Evolutionary conservation across 164 flowering plant species (phyloP).

Genomic region (Euptelea pleiosperma): DNA sequence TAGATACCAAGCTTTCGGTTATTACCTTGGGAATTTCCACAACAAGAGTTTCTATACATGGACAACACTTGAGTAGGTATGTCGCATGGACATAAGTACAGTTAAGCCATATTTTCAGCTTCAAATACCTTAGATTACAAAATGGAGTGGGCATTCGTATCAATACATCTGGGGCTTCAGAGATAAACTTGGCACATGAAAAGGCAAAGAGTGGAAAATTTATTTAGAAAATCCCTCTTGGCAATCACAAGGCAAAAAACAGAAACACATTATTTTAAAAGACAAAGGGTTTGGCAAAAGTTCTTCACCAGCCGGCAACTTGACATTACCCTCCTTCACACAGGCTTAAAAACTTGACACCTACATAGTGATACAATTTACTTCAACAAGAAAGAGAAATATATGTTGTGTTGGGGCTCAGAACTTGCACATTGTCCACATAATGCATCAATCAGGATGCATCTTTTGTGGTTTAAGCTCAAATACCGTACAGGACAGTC

Average conservation of each 20-base stretch:
- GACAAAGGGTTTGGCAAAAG: too few species aligned
- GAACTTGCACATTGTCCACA: too few species aligned
- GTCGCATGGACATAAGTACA: neutral
- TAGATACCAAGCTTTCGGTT: neutral
- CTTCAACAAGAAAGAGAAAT: too few species aligned
- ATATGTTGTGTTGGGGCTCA: too few species aligned
- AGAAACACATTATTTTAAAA: too few species aligned
- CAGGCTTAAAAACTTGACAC: too few species aligned
- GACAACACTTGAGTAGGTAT: conserved; percentile 6
- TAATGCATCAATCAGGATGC: too few species aligned
- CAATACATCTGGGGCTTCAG: conserved; percentile 1
- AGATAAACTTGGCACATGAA: conserved; percentile 4
- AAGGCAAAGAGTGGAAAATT: neutral
- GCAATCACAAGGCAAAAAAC: neutral
- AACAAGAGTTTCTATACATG: conserved; percentile 1
- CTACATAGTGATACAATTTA: too few species aligned
- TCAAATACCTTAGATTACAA: conserved; percentile 2
- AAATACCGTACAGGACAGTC: too few species aligned
- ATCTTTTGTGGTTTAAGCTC: too few species aligned
- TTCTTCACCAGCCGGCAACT: too few species aligned
- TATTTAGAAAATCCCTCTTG: neutral
- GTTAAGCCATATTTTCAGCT: conserved; percentile 4
- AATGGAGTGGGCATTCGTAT: neutral
- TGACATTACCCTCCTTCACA: too few species aligned
- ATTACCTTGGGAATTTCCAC: conserved; percentile 6